Conservation (phyloP, 2,329 filamentous ascomycete genomes). For the Helotiales sp. region DNA sequence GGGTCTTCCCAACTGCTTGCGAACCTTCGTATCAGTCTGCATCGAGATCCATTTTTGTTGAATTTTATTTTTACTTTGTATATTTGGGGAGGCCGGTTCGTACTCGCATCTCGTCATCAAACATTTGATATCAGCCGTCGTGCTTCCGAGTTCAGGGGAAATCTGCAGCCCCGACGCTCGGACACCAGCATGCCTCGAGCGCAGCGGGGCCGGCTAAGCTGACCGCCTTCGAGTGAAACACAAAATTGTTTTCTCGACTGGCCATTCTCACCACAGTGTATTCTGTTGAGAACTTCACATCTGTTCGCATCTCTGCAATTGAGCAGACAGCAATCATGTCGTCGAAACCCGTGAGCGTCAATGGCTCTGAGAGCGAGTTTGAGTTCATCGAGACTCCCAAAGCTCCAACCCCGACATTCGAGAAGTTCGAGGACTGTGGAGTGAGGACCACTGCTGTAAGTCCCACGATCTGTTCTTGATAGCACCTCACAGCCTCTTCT, state of each 20-base stretch:
- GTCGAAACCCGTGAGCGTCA: constrained; percentile 49
- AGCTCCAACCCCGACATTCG: constrained; percentile 48
- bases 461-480: constrained; percentile 11
- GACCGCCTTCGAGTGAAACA: constrained; percentile 14
- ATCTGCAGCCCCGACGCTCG: not conserved
- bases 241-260: constrained; percentile 6
- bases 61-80: too few relatives aligned
- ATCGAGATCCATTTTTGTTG: too few relatives aligned
- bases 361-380: constrained; percentile 55
- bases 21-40: too few relatives aligned
- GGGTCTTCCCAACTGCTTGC: too few relatives aligned
- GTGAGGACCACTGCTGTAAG: constrained; percentile 56
- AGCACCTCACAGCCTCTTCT: not conserved
- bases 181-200: too few relatives aligned
- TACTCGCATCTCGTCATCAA: too few relatives aligned
- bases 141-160: not conserved
- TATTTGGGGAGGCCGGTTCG: too few relatives aligned
- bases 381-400: constrained; percentile 64
- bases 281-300: constrained; percentile 13
- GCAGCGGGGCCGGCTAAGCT: not conserved
- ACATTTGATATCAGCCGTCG: too few relatives aligned
- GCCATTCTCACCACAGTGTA: not conserved
- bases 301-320: constrained; percentile 17
- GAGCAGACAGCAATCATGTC: constrained; percentile 39
- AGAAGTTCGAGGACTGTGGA: constrained; percentile 55